phyloP scores from a whole-genome alignment of 1,139 yeast genomes.

The Geotrichum siamense region DNA sequence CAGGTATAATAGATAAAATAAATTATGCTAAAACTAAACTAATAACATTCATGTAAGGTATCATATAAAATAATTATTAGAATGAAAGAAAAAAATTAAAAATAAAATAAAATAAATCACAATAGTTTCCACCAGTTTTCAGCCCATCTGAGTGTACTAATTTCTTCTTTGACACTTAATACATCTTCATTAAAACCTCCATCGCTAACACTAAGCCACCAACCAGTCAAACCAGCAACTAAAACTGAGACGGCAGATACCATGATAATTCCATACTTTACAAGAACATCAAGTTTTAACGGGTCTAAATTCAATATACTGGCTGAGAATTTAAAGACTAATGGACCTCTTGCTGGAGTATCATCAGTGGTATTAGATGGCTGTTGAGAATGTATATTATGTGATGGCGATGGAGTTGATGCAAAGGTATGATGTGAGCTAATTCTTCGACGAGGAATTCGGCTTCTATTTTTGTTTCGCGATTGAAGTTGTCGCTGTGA shows the following conservation, averaged over 20 bases:
- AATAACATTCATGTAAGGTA: too few relatives aligned
- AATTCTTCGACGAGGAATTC: neutral
- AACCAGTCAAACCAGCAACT: neutral
- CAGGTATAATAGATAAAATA: too few relatives aligned
- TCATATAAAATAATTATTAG: too few relatives aligned
- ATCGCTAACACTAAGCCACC: neutral
- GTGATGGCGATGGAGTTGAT: neutral
- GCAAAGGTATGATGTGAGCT: too few relatives aligned
- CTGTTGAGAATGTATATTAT: neutral
- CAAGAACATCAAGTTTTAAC: neutral
- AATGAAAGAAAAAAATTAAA: too few relatives aligned
- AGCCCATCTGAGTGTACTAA: neutral
- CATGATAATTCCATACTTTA: neutral
- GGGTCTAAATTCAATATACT: slow-evolving; percentile 10
- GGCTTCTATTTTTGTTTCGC: neutral
- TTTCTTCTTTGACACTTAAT: neutral
- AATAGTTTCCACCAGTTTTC: slow-evolving; percentile 1
- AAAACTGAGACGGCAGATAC: slow-evolving; percentile 1
- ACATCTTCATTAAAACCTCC: neutral
- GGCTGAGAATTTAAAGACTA: slow-evolving; percentile 5
- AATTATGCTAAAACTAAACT: too few relatives aligned
- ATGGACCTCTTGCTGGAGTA: slow-evolving; percentile 2
- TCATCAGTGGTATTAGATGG: neutral
- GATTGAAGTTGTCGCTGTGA: neutral
- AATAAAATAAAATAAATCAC: slow-evolving; percentile 2